Percentiles rank a stretch among this genome's conserved stretches.
phyloP scores from a whole-genome alignment of 805 yeast species.

The Candida adriatica region DNA sequence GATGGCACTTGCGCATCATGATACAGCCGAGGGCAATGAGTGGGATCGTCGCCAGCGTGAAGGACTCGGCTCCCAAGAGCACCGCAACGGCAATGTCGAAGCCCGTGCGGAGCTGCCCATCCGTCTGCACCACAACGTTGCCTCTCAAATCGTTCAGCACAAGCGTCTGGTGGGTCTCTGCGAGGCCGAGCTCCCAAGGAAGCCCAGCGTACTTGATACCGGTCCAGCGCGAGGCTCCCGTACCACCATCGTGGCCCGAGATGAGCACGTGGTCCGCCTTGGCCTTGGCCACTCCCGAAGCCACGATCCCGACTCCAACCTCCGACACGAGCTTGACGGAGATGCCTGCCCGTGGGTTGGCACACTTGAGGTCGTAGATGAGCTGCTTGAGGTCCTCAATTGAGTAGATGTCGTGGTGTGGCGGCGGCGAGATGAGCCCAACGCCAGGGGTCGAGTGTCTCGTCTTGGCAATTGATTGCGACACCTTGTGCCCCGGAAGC shows the following conservation, averaged over 20 bases:
- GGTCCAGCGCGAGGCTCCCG: conserved; percentile 98
- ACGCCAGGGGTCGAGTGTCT: conserved; percentile 97
- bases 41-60: conserved; percentile 97
- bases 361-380: conserved; percentile 91
- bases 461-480: conserved; percentile 82
- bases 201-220: conserved; percentile 96
- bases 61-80: conserved; percentile 94
- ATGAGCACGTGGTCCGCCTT: conserved; percentile 94
- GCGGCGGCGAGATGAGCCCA: conserved; percentile 96
- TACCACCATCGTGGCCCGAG: conserved; percentile 99
- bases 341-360: conserved; percentile 95
- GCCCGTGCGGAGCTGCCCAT: conserved; percentile 96
- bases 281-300: conserved; percentile 98
- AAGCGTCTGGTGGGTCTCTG: conserved; percentile 96
- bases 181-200: conserved; percentile 98
- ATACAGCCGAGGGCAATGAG: conserved; percentile 96
- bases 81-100: conserved; percentile 96
- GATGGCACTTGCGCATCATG: conserved; percentile 92
- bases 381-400: conserved; percentile 96
- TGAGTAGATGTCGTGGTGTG: conserved; percentile 97
- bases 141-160: conserved; percentile 95
- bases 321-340: conserved; percentile 95
- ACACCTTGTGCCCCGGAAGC: conserved; percentile 53
- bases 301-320: conserved; percentile 98
- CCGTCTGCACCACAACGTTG: conserved; percentile 93